Evolutionary conservation across 2,329 filamentous ascomycete genomes (phyloP), one percentile per base, ranked within the genome.

Genomic region (Aspergillus fischeri): DNA sequence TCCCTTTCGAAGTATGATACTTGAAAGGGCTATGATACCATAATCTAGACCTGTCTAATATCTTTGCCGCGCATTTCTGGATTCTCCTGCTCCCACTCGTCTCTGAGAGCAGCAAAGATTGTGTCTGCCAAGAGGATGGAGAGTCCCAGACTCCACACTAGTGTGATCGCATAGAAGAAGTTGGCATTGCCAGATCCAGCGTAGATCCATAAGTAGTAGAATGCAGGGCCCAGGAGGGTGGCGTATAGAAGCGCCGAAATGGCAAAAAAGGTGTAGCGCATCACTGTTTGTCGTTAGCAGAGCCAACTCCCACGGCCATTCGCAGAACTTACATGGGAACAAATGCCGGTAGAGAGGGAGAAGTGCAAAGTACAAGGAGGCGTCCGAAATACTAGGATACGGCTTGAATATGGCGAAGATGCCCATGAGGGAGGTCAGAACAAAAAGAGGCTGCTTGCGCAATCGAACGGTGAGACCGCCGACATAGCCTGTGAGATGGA

Each of bases 161-260:
- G 78, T 0, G 94, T 99, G 67, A 99, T 97, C 63, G 94, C 94
- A 71, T 99, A 99, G 78, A 99, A 99, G 78, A 99, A 99, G 73
- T 99, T 99, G 58, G 94, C 94, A 68, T 99, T 99, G 28, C 94
- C 94, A 56, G 92, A 96, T 51, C 94, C 94, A 2, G 94, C 94
- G 70, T 97, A 99, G 57, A 99, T 93, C 94, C 94, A 99, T 4
- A 99, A 80, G 71, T 99, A 88, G 73, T 97, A 96, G 72, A 99
- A 99, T 0, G 92, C 92, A 1, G 94, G 94, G 0, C 94, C 94
- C 0, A 99, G 82, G 60, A 96, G 87, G 2, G 88, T 89, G 25
- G 91, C 88, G 73, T 99, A 99, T 9, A 97, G 78, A 42, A 99
- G 81, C 1, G 90, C 89, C 0, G 92, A 87, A 1, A 89, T 83